phyloP scores from a whole-genome alignment of 1,284 basidiomycete genomes.

The Exobasidium rhododendri region DNA sequence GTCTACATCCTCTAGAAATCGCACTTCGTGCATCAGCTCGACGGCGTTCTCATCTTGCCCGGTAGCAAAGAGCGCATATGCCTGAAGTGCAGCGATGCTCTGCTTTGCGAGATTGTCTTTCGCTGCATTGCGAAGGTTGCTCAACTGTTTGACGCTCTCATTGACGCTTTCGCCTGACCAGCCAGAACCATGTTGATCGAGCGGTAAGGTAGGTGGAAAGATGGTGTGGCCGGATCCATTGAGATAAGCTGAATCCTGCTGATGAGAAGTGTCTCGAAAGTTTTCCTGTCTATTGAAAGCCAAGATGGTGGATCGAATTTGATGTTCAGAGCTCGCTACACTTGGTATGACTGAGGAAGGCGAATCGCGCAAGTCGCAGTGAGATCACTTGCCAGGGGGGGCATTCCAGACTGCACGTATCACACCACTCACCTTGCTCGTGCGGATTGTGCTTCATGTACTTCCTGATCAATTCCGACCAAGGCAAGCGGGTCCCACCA shows the following conservation, averaged over 20 bases:
- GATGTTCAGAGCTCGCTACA: slow-evolving; percentile 8
- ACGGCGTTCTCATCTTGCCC: slow-evolving; percentile 47
- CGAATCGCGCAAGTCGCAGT: background rate
- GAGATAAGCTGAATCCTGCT: slow-evolving; percentile 12
- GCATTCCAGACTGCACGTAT: too few species aligned
- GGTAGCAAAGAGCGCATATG: slow-evolving; percentile 39
- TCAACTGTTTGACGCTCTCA: slow-evolving; percentile 27
- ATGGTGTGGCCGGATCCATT: slow-evolving; percentile 17
- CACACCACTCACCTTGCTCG: slow-evolving; percentile 10
- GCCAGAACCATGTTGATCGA: slow-evolving; percentile 25
- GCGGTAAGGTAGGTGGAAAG: slow-evolving; percentile 36
- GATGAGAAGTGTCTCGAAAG: slow-evolving; percentile 20
- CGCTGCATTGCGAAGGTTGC: slow-evolving; percentile 26
- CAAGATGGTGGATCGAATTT: slow-evolving; percentile 9
- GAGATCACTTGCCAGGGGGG: too few species aligned
- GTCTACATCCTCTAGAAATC: slow-evolving; percentile 35
- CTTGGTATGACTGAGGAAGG: background rate
- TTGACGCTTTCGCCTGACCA: slow-evolving; percentile 32
- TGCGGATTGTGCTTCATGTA: slow-evolving; percentile 54
- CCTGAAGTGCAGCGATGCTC: slow-evolving; percentile 26
- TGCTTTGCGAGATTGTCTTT: slow-evolving; percentile 15
- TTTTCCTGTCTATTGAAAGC: slow-evolving; percentile 21
- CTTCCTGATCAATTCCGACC: slow-evolving; percentile 54
- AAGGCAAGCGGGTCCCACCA: slow-evolving; percentile 21
- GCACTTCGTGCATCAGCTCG: slow-evolving; percentile 37